Percentiles rank a stretch among this genome's conserved stretches.
Conservation (phyloP, 139 green algal species). For the Pseudopediastrum boryanum region DNA sequence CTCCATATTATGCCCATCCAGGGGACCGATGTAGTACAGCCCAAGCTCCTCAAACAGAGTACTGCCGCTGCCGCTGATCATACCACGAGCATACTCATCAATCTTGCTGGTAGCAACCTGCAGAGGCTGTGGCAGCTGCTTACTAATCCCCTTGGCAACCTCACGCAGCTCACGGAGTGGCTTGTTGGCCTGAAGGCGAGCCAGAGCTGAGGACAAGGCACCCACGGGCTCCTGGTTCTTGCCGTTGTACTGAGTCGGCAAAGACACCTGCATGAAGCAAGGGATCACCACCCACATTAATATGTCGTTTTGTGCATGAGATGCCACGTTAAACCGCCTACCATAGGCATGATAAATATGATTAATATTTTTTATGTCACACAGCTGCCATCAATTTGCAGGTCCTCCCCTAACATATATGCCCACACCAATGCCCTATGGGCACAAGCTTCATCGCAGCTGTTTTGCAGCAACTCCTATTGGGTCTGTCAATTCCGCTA, state of each 20-base stretch:
- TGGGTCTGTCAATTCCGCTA: too few species aligned
- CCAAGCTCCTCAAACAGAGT: constrained; percentile 99
- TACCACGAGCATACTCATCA: constrained; percentile 98
- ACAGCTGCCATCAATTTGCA: too few species aligned
- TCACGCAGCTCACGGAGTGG: constrained; percentile 96
- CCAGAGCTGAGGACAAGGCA: constrained; percentile 88
- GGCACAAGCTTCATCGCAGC: too few species aligned
- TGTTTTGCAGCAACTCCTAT: too few species aligned
- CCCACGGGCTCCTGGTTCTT: constrained; percentile 97
- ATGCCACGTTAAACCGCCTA: too few species aligned
- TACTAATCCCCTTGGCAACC: constrained; percentile 97
- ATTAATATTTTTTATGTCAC: too few species aligned
- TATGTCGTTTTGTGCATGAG: too few species aligned
- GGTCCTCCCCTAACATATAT: too few species aligned
- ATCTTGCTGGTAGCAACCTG: constrained; percentile 97
- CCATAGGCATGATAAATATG: too few species aligned
- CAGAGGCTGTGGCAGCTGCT: constrained; percentile 91
- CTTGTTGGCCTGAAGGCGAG: constrained; percentile 88
- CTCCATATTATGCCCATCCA: constrained; percentile 97
- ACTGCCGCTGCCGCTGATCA: constrained; percentile 93
- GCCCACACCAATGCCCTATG: too few species aligned
- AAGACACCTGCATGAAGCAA: constrained; percentile 79
- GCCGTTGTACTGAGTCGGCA: constrained; percentile 97
- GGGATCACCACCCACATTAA: too few species aligned
- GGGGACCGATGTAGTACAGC: constrained; percentile 99